Conservation (phyloP, 2,329 filamentous ascomycete species). For the Pyrenochaeta sp. region DNA sequence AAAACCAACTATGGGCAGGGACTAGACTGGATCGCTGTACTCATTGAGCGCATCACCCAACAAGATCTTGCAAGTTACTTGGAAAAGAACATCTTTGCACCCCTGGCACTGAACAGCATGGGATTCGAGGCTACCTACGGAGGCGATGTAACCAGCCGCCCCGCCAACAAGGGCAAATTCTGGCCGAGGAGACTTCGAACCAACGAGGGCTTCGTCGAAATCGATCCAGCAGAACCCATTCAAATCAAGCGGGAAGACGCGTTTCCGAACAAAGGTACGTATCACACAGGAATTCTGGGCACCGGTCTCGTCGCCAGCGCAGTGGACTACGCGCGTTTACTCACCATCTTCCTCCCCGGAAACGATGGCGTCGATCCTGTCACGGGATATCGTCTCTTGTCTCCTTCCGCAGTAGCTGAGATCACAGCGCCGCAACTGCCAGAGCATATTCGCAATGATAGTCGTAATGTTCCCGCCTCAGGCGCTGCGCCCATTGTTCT, state of each 20-base stretch:
- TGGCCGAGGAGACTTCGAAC: conserved; percentile 64
- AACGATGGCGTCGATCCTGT: conserved; percentile 29
- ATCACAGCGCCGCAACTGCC: conserved; percentile 25
- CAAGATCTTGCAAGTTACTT: conserved; percentile 43
- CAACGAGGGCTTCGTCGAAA: conserved; percentile 24
- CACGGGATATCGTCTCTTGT: conserved; percentile 19
- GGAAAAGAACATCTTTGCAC: conserved; percentile 27
- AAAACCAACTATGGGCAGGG: conserved; percentile 61
- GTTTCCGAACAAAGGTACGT: conserved; percentile 19
- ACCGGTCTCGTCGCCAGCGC: conserved; percentile 28
- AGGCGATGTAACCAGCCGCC: conserved; percentile 51
- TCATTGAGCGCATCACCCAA: conserved; percentile 55
- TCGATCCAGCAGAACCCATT: conserved; percentile 18
- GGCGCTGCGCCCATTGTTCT: conserved; percentile 16
- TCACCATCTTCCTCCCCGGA: conserved; percentile 24
- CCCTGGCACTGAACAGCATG: conserved; percentile 19
- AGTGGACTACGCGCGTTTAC: conserved; percentile 22
- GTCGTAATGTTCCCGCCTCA: conserved; percentile 31
- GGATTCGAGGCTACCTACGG: conserved; percentile 27
- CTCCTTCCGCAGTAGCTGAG: conserved; percentile 12
- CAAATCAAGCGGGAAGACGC: conserved; percentile 11
- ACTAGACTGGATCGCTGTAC: conserved; percentile 59
- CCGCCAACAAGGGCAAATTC: conserved; percentile 48
- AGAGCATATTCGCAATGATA: conserved; percentile 19
- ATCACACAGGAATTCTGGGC: conserved; percentile 26